Evolutionary conservation across 148 eudicot species (phyloP), one percentile per base, ranked within the genome.

Genomic region (Amaranthus palmeri): DNA sequence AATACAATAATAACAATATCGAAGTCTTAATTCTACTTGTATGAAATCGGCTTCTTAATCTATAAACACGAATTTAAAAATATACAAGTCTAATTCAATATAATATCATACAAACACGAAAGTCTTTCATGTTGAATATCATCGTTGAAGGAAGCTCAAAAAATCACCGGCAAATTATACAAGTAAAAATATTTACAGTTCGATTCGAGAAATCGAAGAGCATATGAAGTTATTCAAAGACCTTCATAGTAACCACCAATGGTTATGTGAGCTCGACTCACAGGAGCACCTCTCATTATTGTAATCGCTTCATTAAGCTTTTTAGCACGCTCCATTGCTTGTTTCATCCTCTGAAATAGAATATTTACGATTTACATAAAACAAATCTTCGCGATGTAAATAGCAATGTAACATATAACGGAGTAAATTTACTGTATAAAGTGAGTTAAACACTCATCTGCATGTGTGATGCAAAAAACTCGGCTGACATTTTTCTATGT

Each of bases 221-320:
- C 15, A 36, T 47, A 54, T 17, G 8, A 15, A 36, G 41, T 10
- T 55, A 65, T 25, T 73, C 58, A 85, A 25, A 82, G 79, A 67
- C 84, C 86, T 77, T 90, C 96, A 72, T 81, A 81, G 69, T 87
- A 84, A 42, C 96, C 98, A 7, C 93, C 96, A 74, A 80, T 43
- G 14, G 93, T 87, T 42, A 90, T 76, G 12, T 84, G 93, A 73
- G 96, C 96, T 75, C 88, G 86, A 61, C 81, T 72, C n/a, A 87
- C 14, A 7, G 93, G 85, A 71, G 84, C 86, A 49, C 96, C 97
- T 82, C 88, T 85, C 43, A 68, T 81, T 46, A 81, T 83, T 55
- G 91, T 81, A 6, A 92, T 92, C 55, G 90, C 96, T 57, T 86
- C 97, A 52, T 90, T 92, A 79, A 88, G 54, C 68, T 65, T 86